phyloP scores from a whole-genome alignment of 768 basidiomycete species.

The Tulasnella sp. region DNA sequence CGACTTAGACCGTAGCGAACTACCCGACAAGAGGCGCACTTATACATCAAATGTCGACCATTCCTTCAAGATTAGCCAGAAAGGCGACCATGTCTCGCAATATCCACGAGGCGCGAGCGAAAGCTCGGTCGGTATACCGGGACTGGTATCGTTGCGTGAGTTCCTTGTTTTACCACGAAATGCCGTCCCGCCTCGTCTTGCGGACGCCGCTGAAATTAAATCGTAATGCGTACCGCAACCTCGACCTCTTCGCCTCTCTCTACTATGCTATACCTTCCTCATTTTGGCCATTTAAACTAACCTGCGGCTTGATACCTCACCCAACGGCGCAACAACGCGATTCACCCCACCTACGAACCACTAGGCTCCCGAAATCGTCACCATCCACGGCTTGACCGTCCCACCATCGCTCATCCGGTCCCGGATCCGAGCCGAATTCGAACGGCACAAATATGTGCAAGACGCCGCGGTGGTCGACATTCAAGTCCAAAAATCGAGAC shows the following conservation, averaged over 20 bases:
- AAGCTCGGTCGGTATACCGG: constrained; percentile 80
- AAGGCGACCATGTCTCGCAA: constrained; percentile 61
- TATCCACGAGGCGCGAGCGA: constrained; percentile 61
- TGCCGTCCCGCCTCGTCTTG: background rate
- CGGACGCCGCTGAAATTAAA: background rate
- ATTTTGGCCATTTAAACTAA: background rate
- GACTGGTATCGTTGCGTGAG: constrained; percentile 92
- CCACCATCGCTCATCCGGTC: constrained; percentile 78
- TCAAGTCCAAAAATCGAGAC: constrained; percentile 77
- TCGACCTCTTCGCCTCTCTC: background rate
- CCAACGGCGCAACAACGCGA: background rate
- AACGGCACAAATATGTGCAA: constrained; percentile 78
- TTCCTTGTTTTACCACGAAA: constrained; percentile 37
- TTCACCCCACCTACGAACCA: no score
- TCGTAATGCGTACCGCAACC: background rate
- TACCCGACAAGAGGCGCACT: no score
- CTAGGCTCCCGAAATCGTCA: constrained; percentile 93
- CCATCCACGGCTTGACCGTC: constrained; percentile 79
- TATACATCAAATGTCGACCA: constrained; percentile 64
- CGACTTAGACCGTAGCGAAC: constrained; percentile 4
- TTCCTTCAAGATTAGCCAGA: constrained; percentile 85
- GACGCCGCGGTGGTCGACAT: constrained; percentile 85
- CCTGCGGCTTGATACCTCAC: background rate
- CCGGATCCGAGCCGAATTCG: constrained; percentile 83
- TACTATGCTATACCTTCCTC: background rate